Evolutionary conservation across 1,284 basidiomycete species (phyloP), one percentile per base, ranked within the genome.

Genomic region (Hymenochaete sp.): DNA sequence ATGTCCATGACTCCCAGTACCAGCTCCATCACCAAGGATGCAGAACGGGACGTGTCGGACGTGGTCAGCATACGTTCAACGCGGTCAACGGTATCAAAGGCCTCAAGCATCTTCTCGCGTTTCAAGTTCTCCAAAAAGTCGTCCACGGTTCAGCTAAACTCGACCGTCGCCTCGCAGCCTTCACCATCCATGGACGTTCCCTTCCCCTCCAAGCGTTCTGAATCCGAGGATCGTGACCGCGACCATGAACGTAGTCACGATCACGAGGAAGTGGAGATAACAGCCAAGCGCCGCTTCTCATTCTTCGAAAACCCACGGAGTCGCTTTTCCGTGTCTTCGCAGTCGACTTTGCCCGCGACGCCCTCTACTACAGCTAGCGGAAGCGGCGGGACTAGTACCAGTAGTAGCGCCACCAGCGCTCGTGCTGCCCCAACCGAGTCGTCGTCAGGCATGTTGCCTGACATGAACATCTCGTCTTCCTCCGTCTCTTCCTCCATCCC

Each of bases 141-240:
- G 61, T 78, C 27, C 64, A 75, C 54, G 67, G 67, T 55, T 76
- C 75, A 31, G 11, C 14, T 37, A 25, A 35, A 37, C 5, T 8
- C 13, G 5, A 6, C 32, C 6, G 18, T 26, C 16, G 14, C 18
- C 5, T 22, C 18, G 16, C 14, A 14, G 7, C 38, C 22, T 27
- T 6, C 35, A 26, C 22, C 21, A 8, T 24, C 25, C 6, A 13
- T 13, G 14, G 19, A 44, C 14, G 43, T n/a, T 11, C 32, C 39
- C 21, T 19, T 46, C 6, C 18, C 21, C 5, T 24, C 39, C 13
- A 7, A 38, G 21, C 29, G 38, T 7, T 33, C 32, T n/a, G 13
- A 18, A 14, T 41, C 45, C 11, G 16, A 26, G 25, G 39, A 41
- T 1, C 16, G 14, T 19, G 45, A 36, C 19, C n/a, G n/a, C n/a